These are phyloP conservation scores for Stromatinia cepivora DNA, from an alignment of 2,329 filamentous ascomycete species.

Conservation along the genomic window DNA sequence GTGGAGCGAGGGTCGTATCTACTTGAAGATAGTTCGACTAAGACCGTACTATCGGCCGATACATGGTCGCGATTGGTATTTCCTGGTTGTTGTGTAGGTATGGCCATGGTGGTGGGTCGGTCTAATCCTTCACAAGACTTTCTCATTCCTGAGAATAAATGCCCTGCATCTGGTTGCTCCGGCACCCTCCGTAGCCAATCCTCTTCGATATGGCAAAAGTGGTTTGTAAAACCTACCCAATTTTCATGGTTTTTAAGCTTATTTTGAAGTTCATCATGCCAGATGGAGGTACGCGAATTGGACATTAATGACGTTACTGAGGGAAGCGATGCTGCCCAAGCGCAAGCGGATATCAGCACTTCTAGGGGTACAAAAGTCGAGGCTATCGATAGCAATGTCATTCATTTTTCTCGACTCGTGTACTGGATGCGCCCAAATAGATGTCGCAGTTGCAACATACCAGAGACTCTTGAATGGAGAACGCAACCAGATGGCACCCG, in stretches of 20 bases:
- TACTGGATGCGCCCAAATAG: neutral
- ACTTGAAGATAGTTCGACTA: neutral
- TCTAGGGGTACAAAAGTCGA: no score
- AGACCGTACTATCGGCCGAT: neutral
- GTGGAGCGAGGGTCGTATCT: neutral
- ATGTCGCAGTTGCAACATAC: no score
- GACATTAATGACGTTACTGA: fast-evolving
- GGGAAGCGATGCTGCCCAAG: neutral
- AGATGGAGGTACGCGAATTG: neutral
- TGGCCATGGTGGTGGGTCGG: neutral
- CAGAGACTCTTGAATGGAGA: no score
- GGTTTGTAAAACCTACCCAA: neutral
- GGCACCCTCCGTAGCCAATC: neutral
- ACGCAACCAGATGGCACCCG: no score
- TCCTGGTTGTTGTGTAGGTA: neutral
- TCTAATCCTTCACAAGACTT: no score
- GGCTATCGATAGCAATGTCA: neutral
- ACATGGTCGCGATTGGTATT: neutral
- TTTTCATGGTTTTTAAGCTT: neutral
- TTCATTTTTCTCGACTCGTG: neutral
- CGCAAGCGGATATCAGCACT: neutral
- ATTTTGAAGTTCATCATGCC: neutral
- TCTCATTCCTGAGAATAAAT: neutral
- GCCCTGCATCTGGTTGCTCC: neutral
- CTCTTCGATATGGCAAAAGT: neutral